A percentile compares a stretch with the other conserved stretches of the same genome.
phyloP scores from a whole-genome alignment of 352 stramenopile species.

The Globisporangium takayamanum region DNA sequence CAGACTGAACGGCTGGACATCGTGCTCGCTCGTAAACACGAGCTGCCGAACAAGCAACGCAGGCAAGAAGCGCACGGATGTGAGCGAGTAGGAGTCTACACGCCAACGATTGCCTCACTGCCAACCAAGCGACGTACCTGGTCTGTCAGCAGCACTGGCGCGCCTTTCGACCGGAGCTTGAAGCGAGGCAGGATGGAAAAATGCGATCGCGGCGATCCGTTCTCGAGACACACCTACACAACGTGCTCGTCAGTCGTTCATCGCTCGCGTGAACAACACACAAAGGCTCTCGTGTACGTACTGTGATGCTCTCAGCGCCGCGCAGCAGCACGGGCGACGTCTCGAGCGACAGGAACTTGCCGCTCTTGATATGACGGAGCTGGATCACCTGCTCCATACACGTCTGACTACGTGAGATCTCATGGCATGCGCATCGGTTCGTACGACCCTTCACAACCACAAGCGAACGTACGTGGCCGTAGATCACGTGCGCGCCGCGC shows the following conservation, averaged over 20 bases:
- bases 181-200: conserved; percentile 54
- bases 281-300: conserved; percentile 11
- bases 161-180: conserved; percentile 57
- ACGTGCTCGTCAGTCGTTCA: background rate
- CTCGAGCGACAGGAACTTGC: conserved; percentile 49
- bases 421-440: background rate
- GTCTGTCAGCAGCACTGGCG: conserved; percentile 57
- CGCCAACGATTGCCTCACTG: background rate
- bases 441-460: background rate
- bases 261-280: background rate
- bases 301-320: conserved; percentile 43
- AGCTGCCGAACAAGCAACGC: conserved; percentile 18
- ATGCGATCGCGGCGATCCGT: conserved; percentile 35
- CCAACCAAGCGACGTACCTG: conserved; percentile 26
- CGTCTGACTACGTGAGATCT: background rate
- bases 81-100: background rate
- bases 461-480: conserved; percentile 39
- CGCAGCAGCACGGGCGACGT: conserved; percentile 35
- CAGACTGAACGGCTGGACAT: conserved; percentile 42
- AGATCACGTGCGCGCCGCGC: conserved; percentile 49
- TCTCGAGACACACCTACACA: conserved; percentile 40
- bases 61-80: background rate
- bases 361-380: conserved; percentile 54
- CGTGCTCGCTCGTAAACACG: conserved; percentile 39
- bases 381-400: conserved; percentile 39